These are phyloP conservation scores for Candida frijolesensis DNA, from an alignment of 1,139 yeast species.

Conservation along the genomic window DNA sequence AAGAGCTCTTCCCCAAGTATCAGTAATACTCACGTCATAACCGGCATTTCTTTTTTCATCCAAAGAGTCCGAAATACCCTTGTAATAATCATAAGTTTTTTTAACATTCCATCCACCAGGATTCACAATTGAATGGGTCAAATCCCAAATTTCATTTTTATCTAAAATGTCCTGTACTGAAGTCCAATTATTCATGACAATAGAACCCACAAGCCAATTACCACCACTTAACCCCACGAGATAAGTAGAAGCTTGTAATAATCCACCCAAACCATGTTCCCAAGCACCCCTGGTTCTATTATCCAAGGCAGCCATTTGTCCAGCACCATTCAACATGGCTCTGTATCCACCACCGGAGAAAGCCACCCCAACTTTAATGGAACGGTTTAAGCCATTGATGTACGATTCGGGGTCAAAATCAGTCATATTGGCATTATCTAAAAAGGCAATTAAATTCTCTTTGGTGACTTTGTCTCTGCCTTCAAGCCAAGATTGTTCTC, in stretches of 20 bases:
- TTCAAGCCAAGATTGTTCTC: constrained; percentile 46
- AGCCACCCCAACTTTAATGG: constrained; percentile 43
- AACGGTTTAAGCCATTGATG: constrained; percentile 36
- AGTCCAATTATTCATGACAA: constrained; percentile 82
- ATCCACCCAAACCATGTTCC: constrained; percentile 70
- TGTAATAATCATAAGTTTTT: constrained; percentile 58
- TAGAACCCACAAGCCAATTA: constrained; percentile 78
- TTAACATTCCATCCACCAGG: constrained; percentile 74
- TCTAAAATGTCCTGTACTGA: constrained; percentile 61
- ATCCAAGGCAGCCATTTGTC: constrained; percentile 44
- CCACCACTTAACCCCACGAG: constrained; percentile 86
- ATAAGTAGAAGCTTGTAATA: constrained; percentile 73
- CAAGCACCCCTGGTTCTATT: constrained; percentile 27
- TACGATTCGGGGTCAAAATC: constrained; percentile 63
- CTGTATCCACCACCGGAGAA: constrained; percentile 52
- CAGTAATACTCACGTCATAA: constrained; percentile 77
- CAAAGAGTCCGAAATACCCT: constrained; percentile 53
- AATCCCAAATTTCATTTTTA: constrained; percentile 66
- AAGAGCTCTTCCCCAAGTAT: constrained; percentile 89
- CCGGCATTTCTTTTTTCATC: constrained; percentile 73
- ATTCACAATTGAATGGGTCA: constrained; percentile 58
- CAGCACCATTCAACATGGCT: constrained; percentile 50
- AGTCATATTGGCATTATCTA: constrained; percentile 59
- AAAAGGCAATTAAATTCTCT: constrained; percentile 57
- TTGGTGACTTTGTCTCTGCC: constrained; percentile 60